phyloP scores from a whole-genome alignment of 176 grass and related monocot species.

The Triticum dicoccoides region DNA sequence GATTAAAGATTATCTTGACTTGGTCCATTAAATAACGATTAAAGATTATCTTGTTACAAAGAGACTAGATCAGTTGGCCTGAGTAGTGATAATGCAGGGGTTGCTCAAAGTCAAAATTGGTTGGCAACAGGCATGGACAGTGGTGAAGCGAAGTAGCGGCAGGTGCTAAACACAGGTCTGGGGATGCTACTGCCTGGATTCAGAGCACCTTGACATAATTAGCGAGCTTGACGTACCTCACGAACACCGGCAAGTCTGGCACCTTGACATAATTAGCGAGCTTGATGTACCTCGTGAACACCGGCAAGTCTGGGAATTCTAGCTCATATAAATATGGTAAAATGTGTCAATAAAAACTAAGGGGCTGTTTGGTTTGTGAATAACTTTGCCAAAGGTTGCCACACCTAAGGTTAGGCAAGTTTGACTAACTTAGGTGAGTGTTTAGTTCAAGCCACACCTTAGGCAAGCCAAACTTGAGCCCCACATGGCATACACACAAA shows the following conservation, averaged over 20 bases:
- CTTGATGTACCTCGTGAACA: too few relatives aligned
- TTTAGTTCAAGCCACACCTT: too few relatives aligned
- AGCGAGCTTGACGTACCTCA: too few relatives aligned
- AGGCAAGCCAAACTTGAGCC: too few relatives aligned
- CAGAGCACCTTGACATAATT: too few relatives aligned
- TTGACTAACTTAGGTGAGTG: too few relatives aligned
- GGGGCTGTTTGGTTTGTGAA: too few relatives aligned
- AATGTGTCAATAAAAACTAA: conserved; percentile 3
- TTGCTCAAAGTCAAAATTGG: not conserved
- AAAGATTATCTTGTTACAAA: not conserved
- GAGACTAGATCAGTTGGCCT: not conserved
- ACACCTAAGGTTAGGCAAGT: too few relatives aligned
- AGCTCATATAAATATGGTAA: not conserved
- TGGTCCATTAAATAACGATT: not conserved
- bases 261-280: too few relatives aligned
- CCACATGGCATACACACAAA: too few relatives aligned
- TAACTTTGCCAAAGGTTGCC: too few relatives aligned
- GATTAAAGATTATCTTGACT: not conserved
- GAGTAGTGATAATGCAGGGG: not conserved
- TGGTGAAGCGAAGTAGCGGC: not conserved
- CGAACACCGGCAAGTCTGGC: not conserved
- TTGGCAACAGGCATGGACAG: not conserved
- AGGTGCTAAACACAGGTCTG: not conserved
- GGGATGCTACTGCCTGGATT: not conserved
- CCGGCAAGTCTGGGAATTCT: not conserved